These are phyloP conservation scores for Agapanthus africanus DNA, from an alignment of 106 monocot species.

Conservation along the genomic window DNA sequence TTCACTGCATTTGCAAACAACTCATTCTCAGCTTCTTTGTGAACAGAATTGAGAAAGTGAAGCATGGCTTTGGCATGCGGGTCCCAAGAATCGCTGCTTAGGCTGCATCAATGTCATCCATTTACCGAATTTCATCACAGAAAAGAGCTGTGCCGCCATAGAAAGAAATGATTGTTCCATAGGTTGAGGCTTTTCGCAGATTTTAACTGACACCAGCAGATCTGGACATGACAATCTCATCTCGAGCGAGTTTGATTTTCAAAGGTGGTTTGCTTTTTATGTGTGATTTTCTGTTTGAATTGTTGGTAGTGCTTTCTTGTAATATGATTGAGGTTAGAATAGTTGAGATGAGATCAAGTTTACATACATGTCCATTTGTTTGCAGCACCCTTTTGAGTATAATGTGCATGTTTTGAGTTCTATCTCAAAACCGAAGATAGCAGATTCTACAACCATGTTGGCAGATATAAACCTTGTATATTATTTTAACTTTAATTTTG, in stretches of 20 bases:
- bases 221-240: not conserved
- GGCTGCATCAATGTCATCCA: too few species aligned
- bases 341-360: too few species aligned
- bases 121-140: too few species aligned
- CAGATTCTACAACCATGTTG: too few species aligned
- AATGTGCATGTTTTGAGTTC: not conserved
- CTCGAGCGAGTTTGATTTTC: not conserved
- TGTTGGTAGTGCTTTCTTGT: constrained; percentile 2
- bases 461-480: too few species aligned
- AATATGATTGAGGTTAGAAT: not conserved
- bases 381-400: not conserved
- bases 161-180: not conserved
- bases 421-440: too few species aligned
- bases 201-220: not conserved
- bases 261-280: not conserved
- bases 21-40: not conserved
- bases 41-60: constrained; percentile 79
- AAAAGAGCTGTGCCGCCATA: too few species aligned
- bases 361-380: too few species aligned
- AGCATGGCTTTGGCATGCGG: constrained; percentile 81
- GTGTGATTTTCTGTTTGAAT: not conserved
- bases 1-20: not conserved
- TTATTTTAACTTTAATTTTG: too few species aligned
- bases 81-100: constrained; percentile 29
- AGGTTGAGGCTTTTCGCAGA: not conserved